Evolutionary conservation across 75 land plant species (phyloP).

Genomic region (Sequoia sempervirens): DNA sequence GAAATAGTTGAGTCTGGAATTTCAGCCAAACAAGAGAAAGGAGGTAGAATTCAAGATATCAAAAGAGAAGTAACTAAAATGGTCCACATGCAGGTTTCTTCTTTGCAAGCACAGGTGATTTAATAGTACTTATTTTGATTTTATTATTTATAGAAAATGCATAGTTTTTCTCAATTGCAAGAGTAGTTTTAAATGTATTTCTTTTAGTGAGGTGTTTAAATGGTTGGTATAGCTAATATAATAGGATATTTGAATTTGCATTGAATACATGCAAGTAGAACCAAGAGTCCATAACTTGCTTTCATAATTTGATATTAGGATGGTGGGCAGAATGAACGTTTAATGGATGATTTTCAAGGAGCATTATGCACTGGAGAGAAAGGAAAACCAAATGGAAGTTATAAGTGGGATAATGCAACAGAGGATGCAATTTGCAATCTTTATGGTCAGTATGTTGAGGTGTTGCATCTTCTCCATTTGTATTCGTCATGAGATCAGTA

Average conservation of each 20-base stretch:
- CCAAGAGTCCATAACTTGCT: background rate
- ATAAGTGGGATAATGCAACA: constrained; percentile 59
- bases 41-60: constrained; percentile 63
- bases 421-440: constrained; percentile 93
- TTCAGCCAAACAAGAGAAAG: constrained; percentile 86
- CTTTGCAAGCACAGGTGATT: constrained; percentile 51
- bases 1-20: constrained; percentile 77
- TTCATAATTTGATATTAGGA: constrained; percentile 25
- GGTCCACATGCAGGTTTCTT: constrained; percentile 45
- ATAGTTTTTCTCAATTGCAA: background rate
- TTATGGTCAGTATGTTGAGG: constrained; percentile 92
- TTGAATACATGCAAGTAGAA: background rate
- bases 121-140: background rate
- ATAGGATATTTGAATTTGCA: background rate
- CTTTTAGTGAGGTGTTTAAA: background rate
- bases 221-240: background rate
- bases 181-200: background rate
- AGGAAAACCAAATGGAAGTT: constrained; percentile 39
- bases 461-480: constrained; percentile 14
- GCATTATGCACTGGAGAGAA: constrained; percentile 39
- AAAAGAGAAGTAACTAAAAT: constrained; percentile 85
- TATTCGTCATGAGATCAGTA: background rate
- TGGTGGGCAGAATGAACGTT: constrained; percentile 44
- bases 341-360: constrained; percentile 65
- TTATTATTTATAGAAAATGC: background rate